phyloP scores from a whole-genome alignment of 805 yeast species.

The Lachancea thermotolerans region DNA sequence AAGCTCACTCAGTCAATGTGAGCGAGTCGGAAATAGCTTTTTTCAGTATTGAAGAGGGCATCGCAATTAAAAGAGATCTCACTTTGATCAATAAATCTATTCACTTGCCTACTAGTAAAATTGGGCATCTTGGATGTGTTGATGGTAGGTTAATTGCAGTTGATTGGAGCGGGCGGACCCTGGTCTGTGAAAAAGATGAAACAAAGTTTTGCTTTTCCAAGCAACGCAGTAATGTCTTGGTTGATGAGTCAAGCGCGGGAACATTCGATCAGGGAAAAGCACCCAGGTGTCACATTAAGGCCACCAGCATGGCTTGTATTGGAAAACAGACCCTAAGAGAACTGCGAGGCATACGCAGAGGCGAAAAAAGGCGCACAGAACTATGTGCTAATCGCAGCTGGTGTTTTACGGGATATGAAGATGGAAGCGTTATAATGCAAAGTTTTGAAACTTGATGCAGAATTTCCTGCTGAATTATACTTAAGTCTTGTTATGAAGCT shows the following conservation, averaged over 20 bases:
- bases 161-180: slow-evolving; percentile 23
- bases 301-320: slow-evolving; percentile 4
- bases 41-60: neutral
- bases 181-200: slow-evolving; percentile 3
- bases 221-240: slow-evolving; percentile 18
- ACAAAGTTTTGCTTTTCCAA: slow-evolving; percentile 2
- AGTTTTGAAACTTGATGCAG: neutral
- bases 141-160: slow-evolving; percentile 9
- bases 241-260: slow-evolving; percentile 24
- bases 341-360: neutral
- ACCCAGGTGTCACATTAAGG: slow-evolving; percentile 6
- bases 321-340: neutral
- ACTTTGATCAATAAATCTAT: neutral
- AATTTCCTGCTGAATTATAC: neutral
- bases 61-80: neutral
- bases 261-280: slow-evolving; percentile 10
- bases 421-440: slow-evolving; percentile 17
- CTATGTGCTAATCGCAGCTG: slow-evolving; percentile 16
- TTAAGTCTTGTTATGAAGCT: neutral
- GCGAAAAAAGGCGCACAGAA: slow-evolving; percentile 16
- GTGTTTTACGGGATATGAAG: slow-evolving; percentile 30
- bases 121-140: slow-evolving; percentile 13
- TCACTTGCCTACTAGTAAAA: slow-evolving; percentile 9
- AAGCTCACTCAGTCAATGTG: too few relatives aligned
- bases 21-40: too few relatives aligned